Evolutionary conservation across 495 filamentous ascomycete species (phyloP), one percentile per base, ranked within the genome.

Genomic region (Xylaria venustula): DNA sequence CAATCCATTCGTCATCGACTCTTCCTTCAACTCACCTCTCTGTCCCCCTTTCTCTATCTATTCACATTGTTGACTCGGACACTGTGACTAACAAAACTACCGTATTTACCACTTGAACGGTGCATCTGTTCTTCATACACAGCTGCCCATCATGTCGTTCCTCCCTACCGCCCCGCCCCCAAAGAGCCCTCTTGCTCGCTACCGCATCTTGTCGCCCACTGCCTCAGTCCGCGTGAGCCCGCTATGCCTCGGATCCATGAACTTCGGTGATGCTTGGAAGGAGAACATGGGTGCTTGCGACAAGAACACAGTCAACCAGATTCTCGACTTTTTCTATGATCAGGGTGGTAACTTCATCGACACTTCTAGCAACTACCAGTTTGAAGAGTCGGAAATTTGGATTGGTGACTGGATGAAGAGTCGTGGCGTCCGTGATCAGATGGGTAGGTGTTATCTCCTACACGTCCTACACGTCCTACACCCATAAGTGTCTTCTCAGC

Each of bases 271-370:
- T 15, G 77, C 79, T 20, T 86, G 80, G 82, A 71, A 72, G 40
- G 62, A 69, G 0, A 71, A 68, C 56, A 78, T 90, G 73, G 88
- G 88, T 25, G 75, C 75, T 63, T 87, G 86, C 62, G 78, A 77
- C 65, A 83, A 90, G 62, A 79, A 88, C 40, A 80, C 75, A 1
- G 75, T 81, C n/a, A 84, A 88, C 58, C 72, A 77, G 46, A 85
- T 92, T 30, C 77, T 92, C 40, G 88, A 91, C 67, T 83, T 76
- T 66, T 90, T 83, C 76, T 85, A 85, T 50, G 76, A 80, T 7
- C 74, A 83, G 23, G 89, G 65, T 25, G 90, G 89, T 28, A 93
- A 93, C 73, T 91, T 91, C 75, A 85, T 93, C 64, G 89, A 93
- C 66, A 91, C 88, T 1, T 74, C 87, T 45, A 89, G 85, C 67